phyloP scores from a whole-genome alignment of 2,329 filamentous ascomycete species.

The Cladobotryum protrusum region DNA sequence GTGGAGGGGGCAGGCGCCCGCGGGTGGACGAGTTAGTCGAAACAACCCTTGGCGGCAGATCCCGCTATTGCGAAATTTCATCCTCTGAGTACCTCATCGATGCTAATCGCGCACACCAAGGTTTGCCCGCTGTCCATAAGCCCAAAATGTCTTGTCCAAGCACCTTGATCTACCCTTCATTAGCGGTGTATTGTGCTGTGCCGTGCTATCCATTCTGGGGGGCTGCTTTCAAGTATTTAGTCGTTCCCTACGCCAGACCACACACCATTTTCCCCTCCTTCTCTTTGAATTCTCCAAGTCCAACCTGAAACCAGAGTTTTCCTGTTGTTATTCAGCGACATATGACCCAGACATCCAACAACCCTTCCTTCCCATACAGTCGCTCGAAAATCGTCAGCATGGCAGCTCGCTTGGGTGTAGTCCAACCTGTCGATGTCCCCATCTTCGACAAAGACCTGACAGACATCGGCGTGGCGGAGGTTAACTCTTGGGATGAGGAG shows the following conservation, averaged over 20 bases:
- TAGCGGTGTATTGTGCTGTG: too few species aligned
- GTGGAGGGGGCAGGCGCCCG: background rate
- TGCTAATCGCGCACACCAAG: constrained; percentile 6
- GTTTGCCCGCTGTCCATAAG: constrained; percentile 7
- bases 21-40: background rate
- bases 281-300: too few species aligned
- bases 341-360: background rate
- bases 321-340: background rate
- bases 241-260: too few species aligned
- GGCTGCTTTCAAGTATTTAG: too few species aligned
- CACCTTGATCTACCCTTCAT: background rate
- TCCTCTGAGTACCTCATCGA: constrained; percentile 13
- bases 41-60: background rate
- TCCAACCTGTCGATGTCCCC: constrained; percentile 18
- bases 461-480: constrained; percentile 21
- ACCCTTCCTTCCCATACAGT: background rate
- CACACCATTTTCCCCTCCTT: too few species aligned
- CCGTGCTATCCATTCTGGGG: too few species aligned
- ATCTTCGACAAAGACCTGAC: constrained; percentile 20
- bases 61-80: constrained; percentile 12
- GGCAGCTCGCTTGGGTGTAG: constrained; percentile 21
- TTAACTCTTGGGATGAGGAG: constrained; percentile 15
- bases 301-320: background rate
- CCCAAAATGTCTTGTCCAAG: constrained; percentile 6
- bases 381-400: constrained; percentile 16